Conservation (phyloP, 257 asterid genomes). For the Datura wrightii region DNA sequence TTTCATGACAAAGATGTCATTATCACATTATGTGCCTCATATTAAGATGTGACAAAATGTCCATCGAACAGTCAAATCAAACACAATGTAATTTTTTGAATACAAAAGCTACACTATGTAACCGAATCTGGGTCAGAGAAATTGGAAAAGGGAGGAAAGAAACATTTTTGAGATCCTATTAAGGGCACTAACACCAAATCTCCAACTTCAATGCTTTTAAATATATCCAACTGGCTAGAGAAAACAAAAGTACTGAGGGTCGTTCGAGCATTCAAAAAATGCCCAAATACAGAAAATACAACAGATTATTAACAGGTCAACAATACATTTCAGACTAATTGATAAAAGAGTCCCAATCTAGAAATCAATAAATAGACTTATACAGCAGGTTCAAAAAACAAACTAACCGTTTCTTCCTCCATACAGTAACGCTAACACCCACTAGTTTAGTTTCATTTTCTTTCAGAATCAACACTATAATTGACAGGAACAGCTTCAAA, state of each 20-base stretch:
- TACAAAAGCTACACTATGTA: not conserved
- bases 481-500: not conserved
- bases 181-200: not conserved
- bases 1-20: not conserved
- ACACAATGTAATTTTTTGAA: not conserved
- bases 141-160: not conserved
- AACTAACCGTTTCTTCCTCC: not conserved
- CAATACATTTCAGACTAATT: not conserved
- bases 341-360: not conserved
- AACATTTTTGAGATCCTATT: not conserved
- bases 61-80: not conserved
- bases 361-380: not conserved
- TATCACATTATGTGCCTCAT: not conserved
- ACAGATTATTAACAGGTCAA: slow-evolving; percentile 15
- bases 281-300: not conserved
- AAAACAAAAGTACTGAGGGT: not conserved
- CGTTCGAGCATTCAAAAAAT: not conserved
- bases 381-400: not conserved
- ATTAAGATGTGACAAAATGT: not conserved
- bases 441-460: not conserved
- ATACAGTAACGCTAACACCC: not conserved
- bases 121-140: not conserved
- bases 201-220: slow-evolving; percentile 5
- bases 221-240: not conserved
- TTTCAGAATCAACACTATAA: not conserved